phyloP scores from a whole-genome alignment of 208 protist genomes.

The Trypanosoma brucei region DNA sequence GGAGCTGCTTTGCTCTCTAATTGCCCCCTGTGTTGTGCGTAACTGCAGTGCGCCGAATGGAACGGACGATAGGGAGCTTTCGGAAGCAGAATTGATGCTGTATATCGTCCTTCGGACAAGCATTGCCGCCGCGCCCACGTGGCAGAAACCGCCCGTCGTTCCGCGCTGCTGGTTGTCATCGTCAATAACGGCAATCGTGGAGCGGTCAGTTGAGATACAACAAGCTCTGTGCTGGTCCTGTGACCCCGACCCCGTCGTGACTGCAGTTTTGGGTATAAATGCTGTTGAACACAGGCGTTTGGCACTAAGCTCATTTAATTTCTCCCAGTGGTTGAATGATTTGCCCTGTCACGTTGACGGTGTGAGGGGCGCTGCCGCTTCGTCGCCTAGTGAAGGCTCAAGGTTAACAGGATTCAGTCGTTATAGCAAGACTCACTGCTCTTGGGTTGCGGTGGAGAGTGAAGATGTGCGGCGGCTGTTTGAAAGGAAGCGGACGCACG shows the following conservation, averaged over 20 bases:
- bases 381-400: not conserved
- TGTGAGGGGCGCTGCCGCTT: not conserved
- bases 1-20: constrained; percentile 20
- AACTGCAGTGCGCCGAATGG: not conserved
- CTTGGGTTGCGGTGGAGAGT: constrained; percentile 19
- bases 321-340: not conserved
- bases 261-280: constrained; percentile 33
- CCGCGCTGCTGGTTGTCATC: constrained; percentile 55
- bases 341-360: not conserved
- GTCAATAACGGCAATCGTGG: constrained; percentile 40
- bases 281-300: not conserved
- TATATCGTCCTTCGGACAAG: constrained; percentile 82
- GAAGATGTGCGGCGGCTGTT: constrained; percentile 29
- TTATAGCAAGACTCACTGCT: not conserved
- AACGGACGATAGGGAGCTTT: constrained; percentile 3
- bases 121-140: constrained; percentile 29
- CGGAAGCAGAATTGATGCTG: constrained; percentile 55
- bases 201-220: constrained; percentile 38
- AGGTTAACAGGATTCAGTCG: not conserved
- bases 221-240: constrained; percentile 59
- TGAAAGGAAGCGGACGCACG: constrained; percentile 2
- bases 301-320: constrained; percentile 1
- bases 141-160: constrained; percentile 27
- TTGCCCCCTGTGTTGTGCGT: constrained; percentile 6
- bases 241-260: constrained; percentile 62